Base-by-base conservation (phyloP, 495 filamentous ascomycete genomes). In the Hyaloscypha bicolor region DNA sequence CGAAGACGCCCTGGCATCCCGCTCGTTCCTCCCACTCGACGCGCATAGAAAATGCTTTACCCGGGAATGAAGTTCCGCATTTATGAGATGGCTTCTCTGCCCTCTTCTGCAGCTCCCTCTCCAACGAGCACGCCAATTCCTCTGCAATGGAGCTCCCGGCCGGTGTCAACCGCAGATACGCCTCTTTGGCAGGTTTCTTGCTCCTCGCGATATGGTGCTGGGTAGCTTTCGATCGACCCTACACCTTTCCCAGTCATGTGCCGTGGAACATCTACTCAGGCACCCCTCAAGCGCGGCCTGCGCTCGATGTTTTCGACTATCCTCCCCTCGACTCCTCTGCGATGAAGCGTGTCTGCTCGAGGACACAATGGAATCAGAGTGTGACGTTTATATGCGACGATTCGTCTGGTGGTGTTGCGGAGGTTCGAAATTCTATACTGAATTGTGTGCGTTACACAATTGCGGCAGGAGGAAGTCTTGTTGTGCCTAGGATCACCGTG, bases 391-490 rank as follows among this genome's bases (percentile, higher is more conserved):
- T 67, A 9, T 73, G 71, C 68, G 61, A 70, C 29, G 55, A 70
- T 11, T 51, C 57, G 19, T 65, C 31, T 9, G 67, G 71, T 31
- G 62, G 62, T 6, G 53, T 73, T 19, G 71, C 64, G 21, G 65
- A 68, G 9, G 55, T 73, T 22, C 55, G 68, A 29, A 73, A 70
- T 39, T 69, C 64, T 12, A 70, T 73, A 22, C 45, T 73, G 25
- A 70, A 68, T 42, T 75, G 73, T 60, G 63, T 73, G 2, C 69
- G 71, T 2, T 75, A 73, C 66, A 69, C 73, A 12, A 73, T 75
- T 25, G 63, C 59, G 25, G 71, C 64, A 14, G 73, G 73, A 39
- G 73, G 59, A 48, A 63, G 48, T 48, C 32, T 69, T 29, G 61
- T 71, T 25, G 32, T 73, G 8, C 71, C 71, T 4, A 65, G 57